Conservation (phyloP, 495 filamentous ascomycete species). For the Talaromyces ruber region DNA sequence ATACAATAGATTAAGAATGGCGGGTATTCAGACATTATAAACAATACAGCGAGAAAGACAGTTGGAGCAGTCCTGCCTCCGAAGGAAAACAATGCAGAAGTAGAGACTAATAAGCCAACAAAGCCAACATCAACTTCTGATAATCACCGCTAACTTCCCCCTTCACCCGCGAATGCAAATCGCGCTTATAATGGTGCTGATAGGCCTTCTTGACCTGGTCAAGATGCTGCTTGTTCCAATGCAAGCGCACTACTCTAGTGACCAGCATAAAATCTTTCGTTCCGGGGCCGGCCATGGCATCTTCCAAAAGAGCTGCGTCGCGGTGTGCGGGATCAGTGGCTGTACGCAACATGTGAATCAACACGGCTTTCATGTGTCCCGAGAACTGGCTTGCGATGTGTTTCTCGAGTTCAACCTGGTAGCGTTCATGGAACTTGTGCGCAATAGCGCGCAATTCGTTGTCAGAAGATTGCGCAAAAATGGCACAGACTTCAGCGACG, state of each 20-base stretch:
- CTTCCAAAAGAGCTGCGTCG: conserved; percentile 73
- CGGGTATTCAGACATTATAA: not conserved
- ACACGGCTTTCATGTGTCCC: conserved; percentile 83
- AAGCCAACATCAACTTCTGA: conserved; percentile 43
- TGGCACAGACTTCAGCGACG: conserved; percentile 63
- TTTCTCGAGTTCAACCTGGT: conserved; percentile 55
- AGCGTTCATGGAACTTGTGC: conserved; percentile 58
- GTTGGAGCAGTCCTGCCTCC: not conserved
- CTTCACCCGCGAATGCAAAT: conserved; percentile 55
- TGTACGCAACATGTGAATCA: conserved; percentile 68
- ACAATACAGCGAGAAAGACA: not conserved
- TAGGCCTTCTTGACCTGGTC: conserved; percentile 68
- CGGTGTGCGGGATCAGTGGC: conserved; percentile 73
- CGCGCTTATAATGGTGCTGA: conserved; percentile 49
- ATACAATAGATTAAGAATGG: not conserved
- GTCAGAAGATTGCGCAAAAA: conserved; percentile 65
- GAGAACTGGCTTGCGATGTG: conserved; percentile 74
- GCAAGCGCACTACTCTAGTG: conserved; percentile 59
- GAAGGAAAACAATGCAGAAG: not conserved
- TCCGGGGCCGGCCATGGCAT: conserved; percentile 75
- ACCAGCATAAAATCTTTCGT: conserved; percentile 81
- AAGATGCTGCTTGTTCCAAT: conserved; percentile 71
- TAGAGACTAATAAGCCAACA: conserved; percentile 20
- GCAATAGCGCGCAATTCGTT: conserved; percentile 75
- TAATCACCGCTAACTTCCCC: conserved; percentile 88